Base-by-base conservation (phyloP, 352 stramenopile genomes). In the Achlya hypogyna region DNA sequence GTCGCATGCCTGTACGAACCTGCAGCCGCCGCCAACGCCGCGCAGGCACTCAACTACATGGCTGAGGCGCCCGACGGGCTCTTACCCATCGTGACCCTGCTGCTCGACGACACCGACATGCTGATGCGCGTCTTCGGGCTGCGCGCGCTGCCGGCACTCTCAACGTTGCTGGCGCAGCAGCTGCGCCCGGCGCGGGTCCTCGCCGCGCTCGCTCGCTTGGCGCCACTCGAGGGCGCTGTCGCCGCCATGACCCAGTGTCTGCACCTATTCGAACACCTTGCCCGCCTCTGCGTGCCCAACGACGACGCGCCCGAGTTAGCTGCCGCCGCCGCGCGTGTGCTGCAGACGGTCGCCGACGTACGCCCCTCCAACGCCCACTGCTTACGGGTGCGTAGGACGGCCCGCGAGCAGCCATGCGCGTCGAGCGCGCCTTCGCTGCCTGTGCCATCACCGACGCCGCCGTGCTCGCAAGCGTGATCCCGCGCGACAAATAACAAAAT, bases 11-110 rank as follows among this genome's bases (percentile, higher is more conserved):
- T 92, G 27, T 75, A 75, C 6, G 78, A 64, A 23, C 14, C 63
- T 0, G 65, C 72, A 1, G 70, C 89, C 43, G 71, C 75, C 14
- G 58, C 71, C n/a, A 90, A 88, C 51, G 79, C 81, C 4, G 72
- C 54, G 9, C 80, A 88, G 31, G 69, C 80, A 4, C 76, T 89
- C 63, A 87, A 84, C 62, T 89, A 77, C 8, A 80, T 78, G 3
- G 89, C 81, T 25, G 83, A 92, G 27, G 42, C 20, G 3, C 60
- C n/a, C 4, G 20, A 32, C 0, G 60, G 60, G 25, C 42, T 67
- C n/a, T 23, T 67, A n/a, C 43, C 60, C 5, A 49, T 59, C 47
- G 60, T 67, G 45, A 58, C 60, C 1, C 34, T 67, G 10, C 25
- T 67, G n/a, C 34, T 67, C 4, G 34, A 67, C 29, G n/a, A 67